phyloP scores from a whole-genome alignment of 2,329 filamentous ascomycete genomes.

The Aspergillus felis region DNA sequence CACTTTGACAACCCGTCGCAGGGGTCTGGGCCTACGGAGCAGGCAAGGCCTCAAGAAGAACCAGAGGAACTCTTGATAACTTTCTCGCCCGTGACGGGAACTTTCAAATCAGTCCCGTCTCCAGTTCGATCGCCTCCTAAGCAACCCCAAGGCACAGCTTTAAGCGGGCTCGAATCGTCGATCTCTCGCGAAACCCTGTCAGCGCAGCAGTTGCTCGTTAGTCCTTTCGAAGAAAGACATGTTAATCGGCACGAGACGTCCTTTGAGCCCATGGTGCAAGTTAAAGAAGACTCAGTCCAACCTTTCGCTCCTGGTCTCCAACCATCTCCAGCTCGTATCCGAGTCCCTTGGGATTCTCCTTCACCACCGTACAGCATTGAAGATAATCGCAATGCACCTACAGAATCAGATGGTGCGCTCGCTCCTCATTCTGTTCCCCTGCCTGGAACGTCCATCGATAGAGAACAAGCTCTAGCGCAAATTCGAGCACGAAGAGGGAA shows the following conservation, averaged over 20 bases:
- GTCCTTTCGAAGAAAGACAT: slow-evolving; percentile 9
- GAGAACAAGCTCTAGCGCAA: slow-evolving; percentile 48
- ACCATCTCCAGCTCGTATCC: slow-evolving; percentile 7
- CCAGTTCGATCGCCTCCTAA: slow-evolving; percentile 28
- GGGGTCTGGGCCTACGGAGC: slow-evolving; percentile 4
- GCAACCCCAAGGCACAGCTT: slow-evolving; percentile 17
- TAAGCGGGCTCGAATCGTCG: slow-evolving; percentile 11
- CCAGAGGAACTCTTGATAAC: slow-evolving; percentile 36
- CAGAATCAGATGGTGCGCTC: slow-evolving; percentile 21
- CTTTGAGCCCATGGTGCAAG: slow-evolving; percentile 10
- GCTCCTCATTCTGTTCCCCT: slow-evolving; percentile 25
- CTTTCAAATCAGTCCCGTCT: slow-evolving; percentile 39
- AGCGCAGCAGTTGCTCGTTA: slow-evolving; percentile 2
- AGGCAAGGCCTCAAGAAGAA: slow-evolving; percentile 16
- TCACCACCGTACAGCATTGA: not conserved
- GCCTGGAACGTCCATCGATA: slow-evolving; percentile 42
- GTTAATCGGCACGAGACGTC: slow-evolving; percentile 6
- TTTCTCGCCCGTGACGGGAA: slow-evolving; percentile 43
- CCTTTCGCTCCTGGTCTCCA: slow-evolving; percentile 7
- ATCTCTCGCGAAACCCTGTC: slow-evolving; percentile 2
- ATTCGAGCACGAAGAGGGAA: slow-evolving; percentile 46
- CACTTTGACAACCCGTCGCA: not conserved
- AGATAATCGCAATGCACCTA: slow-evolving; percentile 3
- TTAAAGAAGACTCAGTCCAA: slow-evolving; percentile 1
- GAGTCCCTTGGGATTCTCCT: slow-evolving; percentile 10